These are phyloP conservation scores for Ganoderma leucocontextum DNA, from an alignment of 1,284 basidiomycete species.

Conservation along the genomic window DNA sequence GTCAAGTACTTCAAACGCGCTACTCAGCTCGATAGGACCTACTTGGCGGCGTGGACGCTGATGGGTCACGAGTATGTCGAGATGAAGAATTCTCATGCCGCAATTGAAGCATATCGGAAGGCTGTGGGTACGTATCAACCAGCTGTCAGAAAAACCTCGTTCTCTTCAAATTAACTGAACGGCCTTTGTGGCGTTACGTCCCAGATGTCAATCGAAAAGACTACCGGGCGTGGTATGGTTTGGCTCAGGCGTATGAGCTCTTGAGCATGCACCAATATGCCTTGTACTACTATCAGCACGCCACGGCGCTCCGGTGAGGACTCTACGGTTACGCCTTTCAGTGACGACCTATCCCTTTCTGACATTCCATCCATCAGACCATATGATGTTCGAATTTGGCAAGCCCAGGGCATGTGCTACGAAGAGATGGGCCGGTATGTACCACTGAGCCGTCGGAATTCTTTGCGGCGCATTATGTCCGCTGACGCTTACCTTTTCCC, in stretches of 20 bases:
- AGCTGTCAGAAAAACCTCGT: not conserved
- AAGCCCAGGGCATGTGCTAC: conserved; percentile 93
- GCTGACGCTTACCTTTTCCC: conserved; percentile 25
- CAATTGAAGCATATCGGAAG: conserved; percentile 96
- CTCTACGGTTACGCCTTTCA: conserved; percentile 8
- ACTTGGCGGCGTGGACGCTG: conserved; percentile 97
- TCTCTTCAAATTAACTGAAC: conserved; percentile 17
- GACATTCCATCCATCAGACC: conserved; percentile 63
- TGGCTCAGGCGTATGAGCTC: conserved; percentile 97
- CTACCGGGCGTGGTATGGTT: conserved; percentile 98
- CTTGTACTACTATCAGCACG: conserved; percentile 96
- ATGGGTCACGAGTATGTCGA: conserved; percentile 99
- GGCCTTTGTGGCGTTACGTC: conserved; percentile 20
- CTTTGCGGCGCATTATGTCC: conserved; percentile 31
- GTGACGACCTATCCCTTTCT: conserved; percentile 4
- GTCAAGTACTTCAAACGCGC: conserved; percentile 96
- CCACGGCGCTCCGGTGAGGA: conserved; percentile 86
- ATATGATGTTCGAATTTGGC: conserved; percentile 97
- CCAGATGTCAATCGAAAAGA: conserved; percentile 95
- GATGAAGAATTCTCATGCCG: conserved; percentile 98
- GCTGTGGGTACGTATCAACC: conserved; percentile 79
- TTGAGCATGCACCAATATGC: conserved; percentile 97
- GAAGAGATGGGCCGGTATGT: conserved; percentile 85
- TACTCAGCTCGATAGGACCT: conserved; percentile 93
- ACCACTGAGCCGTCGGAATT: not conserved